Evolutionary conservation across 345 rosid genomes (phyloP).

Genomic region (Mangifera indica): DNA sequence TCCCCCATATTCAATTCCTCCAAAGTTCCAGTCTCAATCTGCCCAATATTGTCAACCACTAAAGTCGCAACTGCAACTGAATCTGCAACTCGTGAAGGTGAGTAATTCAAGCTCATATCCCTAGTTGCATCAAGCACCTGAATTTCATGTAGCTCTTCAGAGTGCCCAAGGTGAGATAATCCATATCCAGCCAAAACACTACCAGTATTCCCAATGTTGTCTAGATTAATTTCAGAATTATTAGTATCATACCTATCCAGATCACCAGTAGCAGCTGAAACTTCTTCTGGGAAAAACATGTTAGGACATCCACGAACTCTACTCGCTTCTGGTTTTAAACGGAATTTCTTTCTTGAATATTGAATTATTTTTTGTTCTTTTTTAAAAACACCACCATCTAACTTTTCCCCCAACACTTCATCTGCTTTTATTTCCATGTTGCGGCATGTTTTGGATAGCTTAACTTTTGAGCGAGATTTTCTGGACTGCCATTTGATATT

Average conservation of each 20-base stretch:
- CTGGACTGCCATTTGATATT: slow-evolving; percentile 66
- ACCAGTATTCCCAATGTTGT: slow-evolving; percentile 13
- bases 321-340: slow-evolving; percentile 39
- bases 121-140: slow-evolving; percentile 34
- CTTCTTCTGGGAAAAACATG: slow-evolving; percentile 24
- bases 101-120: slow-evolving; percentile 24
- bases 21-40: slow-evolving; percentile 22
- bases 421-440: slow-evolving; percentile 36
- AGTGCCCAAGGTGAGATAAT: slow-evolving; percentile 17
- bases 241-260: slow-evolving; percentile 16
- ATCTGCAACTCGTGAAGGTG: slow-evolving; percentile 28
- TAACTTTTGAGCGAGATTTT: slow-evolving; percentile 72
- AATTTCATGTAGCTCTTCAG: slow-evolving; percentile 33
- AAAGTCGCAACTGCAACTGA: slow-evolving; percentile 26
- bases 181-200: slow-evolving; percentile 15
- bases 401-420: slow-evolving; percentile 25
- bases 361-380: slow-evolving; percentile 62
- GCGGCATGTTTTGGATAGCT: slow-evolving; percentile 36
- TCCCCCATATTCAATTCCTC: slow-evolving; percentile 14
- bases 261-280: slow-evolving; percentile 27
- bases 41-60: slow-evolving; percentile 24
- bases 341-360: slow-evolving; percentile 73
- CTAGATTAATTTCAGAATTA: slow-evolving; percentile 14
- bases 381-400: slow-evolving; percentile 28
- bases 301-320: slow-evolving; percentile 19